Evolutionary conservation across 2,329 filamentous ascomycete species (phyloP).

Genomic region (Lecanicillium sp.): DNA sequence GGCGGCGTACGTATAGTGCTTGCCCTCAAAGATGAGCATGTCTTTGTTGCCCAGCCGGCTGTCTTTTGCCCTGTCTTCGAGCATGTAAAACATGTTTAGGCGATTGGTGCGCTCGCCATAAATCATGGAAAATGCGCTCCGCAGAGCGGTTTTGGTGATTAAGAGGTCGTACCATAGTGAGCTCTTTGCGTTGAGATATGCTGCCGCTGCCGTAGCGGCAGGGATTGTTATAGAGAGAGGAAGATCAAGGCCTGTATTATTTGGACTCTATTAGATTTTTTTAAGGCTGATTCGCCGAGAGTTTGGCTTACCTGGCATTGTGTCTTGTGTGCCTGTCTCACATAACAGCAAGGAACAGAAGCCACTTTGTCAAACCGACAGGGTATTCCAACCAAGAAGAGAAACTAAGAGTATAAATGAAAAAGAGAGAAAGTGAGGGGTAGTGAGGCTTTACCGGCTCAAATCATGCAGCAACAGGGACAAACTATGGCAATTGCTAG

Average conservation of each 20-base stretch:
- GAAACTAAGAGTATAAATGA: no score
- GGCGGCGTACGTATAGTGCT: constrained; percentile 63
- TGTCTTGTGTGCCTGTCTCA: background rate
- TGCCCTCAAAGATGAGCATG: constrained; percentile 62
- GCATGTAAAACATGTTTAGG: constrained; percentile 64
- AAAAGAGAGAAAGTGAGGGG: no score
- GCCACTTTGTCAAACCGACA: no score
- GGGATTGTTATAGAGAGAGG: constrained; percentile 47
- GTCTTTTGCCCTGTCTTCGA: constrained; percentile 57
- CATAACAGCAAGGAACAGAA: no score
- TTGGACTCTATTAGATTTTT: no score
- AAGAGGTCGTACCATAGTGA: no score
- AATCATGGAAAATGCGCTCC: constrained; percentile 56
- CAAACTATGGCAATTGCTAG: no score
- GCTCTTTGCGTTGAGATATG: constrained; percentile 65
- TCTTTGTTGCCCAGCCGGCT: constrained; percentile 39
- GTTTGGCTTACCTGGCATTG: background rate
- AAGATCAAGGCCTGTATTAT: constrained; percentile 25
- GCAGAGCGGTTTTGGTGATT: constrained; percentile 38
- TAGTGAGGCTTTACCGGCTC: no score
- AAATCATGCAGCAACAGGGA: no score
- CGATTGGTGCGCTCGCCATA: constrained; percentile 48
- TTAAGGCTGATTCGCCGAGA: background rate
- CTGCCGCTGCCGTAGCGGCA: constrained; percentile 58
- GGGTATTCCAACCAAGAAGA: no score